Evolutionary conservation across 2,329 filamentous ascomycete genomes (phyloP).

Genomic region (Akanthomyces dipterigenus): DNA sequence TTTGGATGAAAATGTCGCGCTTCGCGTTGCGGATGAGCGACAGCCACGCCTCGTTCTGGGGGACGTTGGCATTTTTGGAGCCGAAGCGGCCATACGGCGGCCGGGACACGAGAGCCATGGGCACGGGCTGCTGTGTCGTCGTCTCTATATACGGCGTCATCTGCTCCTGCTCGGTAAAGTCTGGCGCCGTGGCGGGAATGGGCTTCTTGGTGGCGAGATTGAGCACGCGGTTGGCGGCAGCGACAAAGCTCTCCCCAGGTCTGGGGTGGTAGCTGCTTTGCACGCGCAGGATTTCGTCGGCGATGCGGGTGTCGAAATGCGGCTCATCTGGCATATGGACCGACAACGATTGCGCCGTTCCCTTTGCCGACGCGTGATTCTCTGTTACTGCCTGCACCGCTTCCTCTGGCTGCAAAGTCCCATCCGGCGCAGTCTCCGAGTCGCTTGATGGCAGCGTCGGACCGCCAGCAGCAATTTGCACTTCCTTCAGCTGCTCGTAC

Average conservation of each 20-base stretch:
- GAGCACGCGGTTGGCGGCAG: slow-evolving; percentile 58
- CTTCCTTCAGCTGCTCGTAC: slow-evolving; percentile 50
- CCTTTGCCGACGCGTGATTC: too few species aligned
- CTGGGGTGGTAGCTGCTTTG: slow-evolving; percentile 49
- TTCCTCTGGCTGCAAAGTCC: too few species aligned
- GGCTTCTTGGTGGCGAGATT: slow-evolving; percentile 52
- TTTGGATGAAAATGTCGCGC: slow-evolving; percentile 66
- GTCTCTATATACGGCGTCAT: slow-evolving; percentile 59
- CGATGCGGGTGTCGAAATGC: slow-evolving; percentile 58
- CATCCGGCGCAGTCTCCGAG: too few species aligned
- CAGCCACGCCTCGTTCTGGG: slow-evolving; percentile 71
- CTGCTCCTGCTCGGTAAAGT: slow-evolving; percentile 42
- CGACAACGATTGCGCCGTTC: slow-evolving; percentile 17
- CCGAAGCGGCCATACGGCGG: slow-evolving; percentile 59
- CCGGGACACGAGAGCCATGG: slow-evolving; percentile 66
- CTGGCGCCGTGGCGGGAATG: slow-evolving; percentile 46
- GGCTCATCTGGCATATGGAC: slow-evolving; percentile 53
- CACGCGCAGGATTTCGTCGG: slow-evolving; percentile 54
- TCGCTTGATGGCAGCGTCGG: too few species aligned
- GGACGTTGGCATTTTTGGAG: slow-evolving; percentile 53
- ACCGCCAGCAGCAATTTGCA: too few species aligned
- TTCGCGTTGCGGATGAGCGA: slow-evolving; percentile 60
- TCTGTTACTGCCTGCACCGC: too few species aligned
- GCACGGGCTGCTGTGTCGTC: slow-evolving; percentile 45
- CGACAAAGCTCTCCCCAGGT: slow-evolving; percentile 43